Base-by-base conservation (phyloP, 371 early-diverging fungal species). In the Mortierella sp. region DNA sequence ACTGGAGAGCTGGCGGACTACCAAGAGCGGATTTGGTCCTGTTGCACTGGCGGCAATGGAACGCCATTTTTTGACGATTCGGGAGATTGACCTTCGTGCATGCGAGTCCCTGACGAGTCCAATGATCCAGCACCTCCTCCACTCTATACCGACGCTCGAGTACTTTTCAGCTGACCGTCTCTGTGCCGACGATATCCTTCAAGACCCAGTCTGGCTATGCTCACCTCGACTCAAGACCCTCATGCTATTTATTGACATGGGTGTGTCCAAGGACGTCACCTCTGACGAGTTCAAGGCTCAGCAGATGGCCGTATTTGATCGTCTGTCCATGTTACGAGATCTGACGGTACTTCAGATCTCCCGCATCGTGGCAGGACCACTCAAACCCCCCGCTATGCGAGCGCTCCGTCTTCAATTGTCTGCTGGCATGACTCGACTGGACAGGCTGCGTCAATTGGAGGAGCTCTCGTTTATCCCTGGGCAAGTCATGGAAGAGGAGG, bases 111-210 rank as follows among this genome's bases (percentile, higher is more conserved):
- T 63, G 63, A 63, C 32, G 18, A 63, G 63, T 63, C 35, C 7
- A 29, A 63, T 63, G 63, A 35, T 63, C 32, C 63, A 63, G 7
- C 21, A 63, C 38, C 63, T 63, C 16, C 38, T 63, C 7, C 6
- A 18, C 35, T 63, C 63, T 2, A 63, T 63, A 32, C 35, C 63
- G 38, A 35, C 38, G 63, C 63, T 63, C 7, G 63, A 63, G 18
- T 63, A 35, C 63, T 63, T 63, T 35, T 63, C 35, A 14, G 63
- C 63, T 5, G 63, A 63, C 7, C 63, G 63, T 14, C 63, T 63
- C 35, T 63, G 63, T 63, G 63, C 63, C 63, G 35, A 63, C 63
- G 35, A 63, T 35, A 63, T 63, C 38, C 63, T 63, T 4, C 63
- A 63, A 35, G 63, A 63, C 21, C 63, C 63, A 5, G 35, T 7